Base-by-base conservation (phyloP, 257 asterid species). In the Petunia axillaris region DNA sequence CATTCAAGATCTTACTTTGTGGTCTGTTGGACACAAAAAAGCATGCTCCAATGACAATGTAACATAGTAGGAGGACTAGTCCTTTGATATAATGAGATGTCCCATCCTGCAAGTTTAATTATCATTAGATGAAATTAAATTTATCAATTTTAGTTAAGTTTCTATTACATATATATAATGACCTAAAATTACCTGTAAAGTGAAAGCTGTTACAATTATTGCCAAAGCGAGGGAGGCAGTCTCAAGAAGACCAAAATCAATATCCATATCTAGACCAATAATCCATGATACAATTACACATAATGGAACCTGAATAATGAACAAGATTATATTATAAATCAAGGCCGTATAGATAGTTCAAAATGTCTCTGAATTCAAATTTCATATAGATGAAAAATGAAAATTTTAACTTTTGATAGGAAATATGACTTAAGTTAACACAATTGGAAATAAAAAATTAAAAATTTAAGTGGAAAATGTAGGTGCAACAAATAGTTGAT, bases 1-100 rank as follows among this genome's bases (percentile, higher is more conserved):
- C 25, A 25, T 25, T 25, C 25, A 25, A 25, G 25, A 48, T 4
- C 92, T 88, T 86, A 90, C 97, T 7, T 25, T 64, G 81, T 70
- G 94, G 91, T 25, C 64, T 77, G 66, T 79, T 77, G 82, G 39
- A 86, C 54, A 94, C 87, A 64, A 95, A 92, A 82, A 95, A 93
- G 83, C 91, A 87, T 2, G 93, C 86, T 79, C 93, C 97, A n/a
- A 95, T 87, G 6, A 89, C 94, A 35, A 90, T 14, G 85, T 95
- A 95, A 83, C 97, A 92, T 8, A 93, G 79, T 7, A 93, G 78
- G 71, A 95, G 97, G 62, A 93, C 93, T 64, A 95, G 55, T 44
- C 99, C 99, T 87, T 93, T 95, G 62, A 95, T 81, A 87, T 95
- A 95, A 81, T 95, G 98, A 41, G 98, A 95, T 4, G 94, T 92